Evolutionary conservation across 208 protist genomes (phyloP), one percentile per base, ranked within the genome.

Genomic region (Leishmania mexicana): DNA sequence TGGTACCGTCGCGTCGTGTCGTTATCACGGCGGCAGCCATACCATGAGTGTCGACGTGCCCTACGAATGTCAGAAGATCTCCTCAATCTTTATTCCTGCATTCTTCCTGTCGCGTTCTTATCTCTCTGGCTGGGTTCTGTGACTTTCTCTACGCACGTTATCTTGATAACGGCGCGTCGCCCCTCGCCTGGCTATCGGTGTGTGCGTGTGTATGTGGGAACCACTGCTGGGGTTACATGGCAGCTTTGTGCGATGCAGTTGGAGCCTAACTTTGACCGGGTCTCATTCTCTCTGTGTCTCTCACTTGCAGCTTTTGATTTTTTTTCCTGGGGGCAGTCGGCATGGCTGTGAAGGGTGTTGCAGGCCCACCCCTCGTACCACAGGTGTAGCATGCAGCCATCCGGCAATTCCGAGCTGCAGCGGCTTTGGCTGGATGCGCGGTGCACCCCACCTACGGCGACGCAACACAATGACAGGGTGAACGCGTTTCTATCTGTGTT

Each of bases 391-490:
- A 78, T 78, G 75, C 75, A 78, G 40, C 8, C 75, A 35, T 78
- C 57, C 45, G 57, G 35, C 28, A 57, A 4, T 21, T 71, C 64
- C 13, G 83, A 85, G 19, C 40, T 93, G 75, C 89, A 91, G 77
- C 72, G 85, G 35, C 78, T 87, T 58, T 93, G 89, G 89, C 75
- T 93, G 7, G 89, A 93, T 64, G 89, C 82, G 28, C 85, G 87
- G 28, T 93, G 89, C 68, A 83, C 83, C 3, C 77, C 86, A 5
- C 38, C 84, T 10, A 85, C 83, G 7, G 74, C 84, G 6, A 64
- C 54, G 49, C 80, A 86, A 35, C 87, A 87, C 68, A 74, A 40
- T 0, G 82, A 78, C 31, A 88, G 88, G 57, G 86, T 93, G 77
- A 85, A 64, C 31, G 65, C 58, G 1, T 91, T 93, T 78, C 87